These are phyloP conservation scores for Pugionium dolabratum DNA, from an alignment of 345 rosid genomes.

Conservation along the genomic window DNA sequence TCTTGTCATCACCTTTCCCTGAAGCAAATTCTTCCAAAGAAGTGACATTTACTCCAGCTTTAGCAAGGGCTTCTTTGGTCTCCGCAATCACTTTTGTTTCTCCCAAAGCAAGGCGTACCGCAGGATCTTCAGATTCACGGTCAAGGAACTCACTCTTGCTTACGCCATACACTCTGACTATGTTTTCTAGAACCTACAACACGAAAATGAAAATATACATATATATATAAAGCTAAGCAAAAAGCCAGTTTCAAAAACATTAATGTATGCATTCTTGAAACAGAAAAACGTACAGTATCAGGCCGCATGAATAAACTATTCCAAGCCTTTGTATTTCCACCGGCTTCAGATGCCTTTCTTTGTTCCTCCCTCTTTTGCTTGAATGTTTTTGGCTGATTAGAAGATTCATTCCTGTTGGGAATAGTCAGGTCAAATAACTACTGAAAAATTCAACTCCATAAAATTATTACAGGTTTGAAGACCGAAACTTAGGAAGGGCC, in stretches of 20 bases:
- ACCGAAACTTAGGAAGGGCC: slow-evolving; percentile 10
- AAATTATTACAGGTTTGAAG: slow-evolving; percentile 15
- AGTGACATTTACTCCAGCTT: slow-evolving; percentile 76
- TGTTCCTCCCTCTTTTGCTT: slow-evolving; percentile 79
- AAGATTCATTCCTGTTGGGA: slow-evolving; percentile 40
- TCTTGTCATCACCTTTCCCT: slow-evolving; percentile 56
- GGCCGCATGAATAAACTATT: slow-evolving; percentile 90
- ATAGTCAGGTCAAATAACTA: slow-evolving; percentile 25
- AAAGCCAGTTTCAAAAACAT: neutral
- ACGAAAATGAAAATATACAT: slow-evolving; percentile 11
- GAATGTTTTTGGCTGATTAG: slow-evolving; percentile 56
- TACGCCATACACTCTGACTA: slow-evolving; percentile 79
- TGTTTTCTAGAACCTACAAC: slow-evolving; percentile 76
- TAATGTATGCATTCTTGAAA: slow-evolving; percentile 21
- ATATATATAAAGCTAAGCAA: slow-evolving; percentile 11
- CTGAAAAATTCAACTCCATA: slow-evolving; percentile 8
- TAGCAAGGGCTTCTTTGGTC: slow-evolving; percentile 77
- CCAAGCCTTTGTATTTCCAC: slow-evolving; percentile 93
- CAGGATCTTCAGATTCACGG: slow-evolving; percentile 87
- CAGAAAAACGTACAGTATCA: slow-evolving; percentile 64
- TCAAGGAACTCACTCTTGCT: slow-evolving; percentile 93
- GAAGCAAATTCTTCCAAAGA: slow-evolving; percentile 71
- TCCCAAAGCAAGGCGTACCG: slow-evolving; percentile 92
- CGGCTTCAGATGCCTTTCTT: slow-evolving; percentile 82
- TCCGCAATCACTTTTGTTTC: slow-evolving; percentile 95